Evolutionary conservation across 148 eudicot species (phyloP).

Genomic region (Cornus florida): DNA sequence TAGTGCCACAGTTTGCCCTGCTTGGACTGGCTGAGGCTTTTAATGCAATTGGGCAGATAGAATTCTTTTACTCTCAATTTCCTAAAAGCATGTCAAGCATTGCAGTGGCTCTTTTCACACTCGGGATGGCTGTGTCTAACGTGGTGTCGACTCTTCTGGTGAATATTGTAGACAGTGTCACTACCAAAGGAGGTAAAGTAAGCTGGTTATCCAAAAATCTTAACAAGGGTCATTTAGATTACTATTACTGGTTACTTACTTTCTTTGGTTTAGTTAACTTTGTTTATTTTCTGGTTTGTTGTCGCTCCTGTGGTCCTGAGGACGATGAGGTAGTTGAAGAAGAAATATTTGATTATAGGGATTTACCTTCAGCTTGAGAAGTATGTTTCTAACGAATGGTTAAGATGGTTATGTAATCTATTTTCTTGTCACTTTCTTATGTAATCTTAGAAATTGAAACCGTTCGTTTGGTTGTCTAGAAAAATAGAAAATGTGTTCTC

Average conservation of each 20-base stretch:
- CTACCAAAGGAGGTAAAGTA: conserved; percentile 15
- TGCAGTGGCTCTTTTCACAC: conserved; percentile 13
- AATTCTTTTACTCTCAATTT: conserved; percentile 27
- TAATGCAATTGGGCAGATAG: conserved; percentile 23
- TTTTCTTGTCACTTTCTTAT: background rate
- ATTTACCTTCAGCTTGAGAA: conserved; percentile 1
- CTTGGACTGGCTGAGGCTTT: conserved; percentile 38
- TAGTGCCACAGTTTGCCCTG: conserved; percentile 37
- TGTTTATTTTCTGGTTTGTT: conserved; percentile 18
- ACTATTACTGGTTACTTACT: conserved; percentile 25
- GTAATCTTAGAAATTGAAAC: background rate
- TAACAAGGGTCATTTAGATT: conserved; percentile 30
- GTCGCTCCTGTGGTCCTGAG: conserved; percentile 10
- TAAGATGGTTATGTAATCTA: background rate
- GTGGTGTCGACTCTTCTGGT: conserved; percentile 21
- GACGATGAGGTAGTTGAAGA: conserved; percentile 3
- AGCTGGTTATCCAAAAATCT: conserved; percentile 31
- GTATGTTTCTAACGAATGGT: background rate
- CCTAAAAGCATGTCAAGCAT: conserved; percentile 30
- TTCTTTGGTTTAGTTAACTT: conserved; percentile 16
- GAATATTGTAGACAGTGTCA: conserved; percentile 12
- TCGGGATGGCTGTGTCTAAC: conserved; percentile 18
- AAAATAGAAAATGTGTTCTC: background rate
- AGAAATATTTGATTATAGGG: conserved; percentile 5
- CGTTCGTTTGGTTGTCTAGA: too few relatives aligned